A percentile compares a stretch with the other conserved stretches of the same genome.
Evolutionary conservation across 1,284 basidiomycete genomes (phyloP).

Genomic region (Moniliella sp.): DNA sequence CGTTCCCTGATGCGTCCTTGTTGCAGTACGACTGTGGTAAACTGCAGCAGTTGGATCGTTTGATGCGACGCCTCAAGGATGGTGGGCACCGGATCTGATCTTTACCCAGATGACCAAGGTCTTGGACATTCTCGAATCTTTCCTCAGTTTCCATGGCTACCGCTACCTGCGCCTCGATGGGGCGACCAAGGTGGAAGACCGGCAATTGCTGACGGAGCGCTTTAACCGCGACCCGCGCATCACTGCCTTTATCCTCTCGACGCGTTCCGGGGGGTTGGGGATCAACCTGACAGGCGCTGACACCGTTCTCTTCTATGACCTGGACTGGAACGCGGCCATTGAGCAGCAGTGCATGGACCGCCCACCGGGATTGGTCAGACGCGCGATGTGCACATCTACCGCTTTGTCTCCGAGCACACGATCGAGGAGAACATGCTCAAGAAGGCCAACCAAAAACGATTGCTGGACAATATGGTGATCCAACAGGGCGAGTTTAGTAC

Average conservation of each 20-base stretch:
- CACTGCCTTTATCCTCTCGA: conserved; percentile 81
- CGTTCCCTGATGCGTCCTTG: conserved; percentile 71
- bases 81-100: conserved; percentile 75
- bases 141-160: conserved; percentile 77
- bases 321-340: conserved; percentile 94
- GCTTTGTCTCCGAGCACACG: conserved; percentile 73
- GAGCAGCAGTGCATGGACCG: conserved; percentile 89
- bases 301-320: conserved; percentile 86
- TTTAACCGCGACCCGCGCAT: conserved; percentile 78
- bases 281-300: conserved; percentile 88
- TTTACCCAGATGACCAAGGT: conserved; percentile 95
- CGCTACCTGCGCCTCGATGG: conserved; percentile 80
- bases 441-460: conserved; percentile 85
- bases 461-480: conserved; percentile 74
- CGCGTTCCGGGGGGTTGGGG: conserved; percentile 77
- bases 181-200: conserved; percentile 79
- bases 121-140: conserved; percentile 77
- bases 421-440: conserved; percentile 89
- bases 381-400: conserved; percentile 85
- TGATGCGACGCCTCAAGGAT: conserved; percentile 62
- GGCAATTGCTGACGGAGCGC: conserved; percentile 83
- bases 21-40: conserved; percentile 94
- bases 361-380: conserved; percentile 82
- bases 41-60: conserved; percentile 56
- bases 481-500: conserved; percentile 67